Evolutionary conservation across 2,329 filamentous ascomycete species (phyloP), one percentile per base, ranked within the genome.

Genomic region (Penicillium frequentans): DNA sequence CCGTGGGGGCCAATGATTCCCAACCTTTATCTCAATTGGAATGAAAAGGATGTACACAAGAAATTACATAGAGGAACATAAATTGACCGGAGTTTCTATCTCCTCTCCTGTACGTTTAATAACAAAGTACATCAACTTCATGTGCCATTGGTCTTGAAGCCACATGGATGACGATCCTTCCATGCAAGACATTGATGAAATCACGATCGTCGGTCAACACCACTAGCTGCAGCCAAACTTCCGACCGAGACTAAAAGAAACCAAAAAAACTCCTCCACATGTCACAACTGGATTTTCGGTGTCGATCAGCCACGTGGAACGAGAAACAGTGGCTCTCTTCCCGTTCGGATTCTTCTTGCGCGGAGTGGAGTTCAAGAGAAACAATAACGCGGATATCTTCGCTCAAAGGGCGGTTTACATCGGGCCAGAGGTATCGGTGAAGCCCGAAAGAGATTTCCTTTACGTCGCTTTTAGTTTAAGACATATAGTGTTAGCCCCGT

Each of bases 181-280:
- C 35, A 56, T 58, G 60, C 55, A 58, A 55, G 60, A 58, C 52
- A 62, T 60, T 35, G 33, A 31, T 53, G 47, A 46, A 55, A 54
- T 56, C 50, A 58, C 37, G 58, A 58, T 60, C 55, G 48, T 55
- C 55, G 48, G 44, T 42, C 39, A 13, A 44, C 48, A 60, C 27
- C 45, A 21, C 43, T 54, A 57, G 51, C 23, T 56, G 39, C 57
- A 52, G 26, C n/a, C 26, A 19, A 24, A 39, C 19, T 49, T 47
- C 33, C 29, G 5, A 16, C 31, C 5, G 26, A 33, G 4, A 27
- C 21, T 29, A 29, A 29, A 29, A 29, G 27, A 29, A 27, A 29
- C 27, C 8, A 10, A 11, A 4, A 29, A 39, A 13, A 42, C 19
- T 23, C 35, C 35, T 39, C 33, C 6, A 50, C 31, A 19, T 39